Base-by-base conservation (phyloP, 2,329 filamentous ascomycete genomes). In the Elsinoe batatas region DNA sequence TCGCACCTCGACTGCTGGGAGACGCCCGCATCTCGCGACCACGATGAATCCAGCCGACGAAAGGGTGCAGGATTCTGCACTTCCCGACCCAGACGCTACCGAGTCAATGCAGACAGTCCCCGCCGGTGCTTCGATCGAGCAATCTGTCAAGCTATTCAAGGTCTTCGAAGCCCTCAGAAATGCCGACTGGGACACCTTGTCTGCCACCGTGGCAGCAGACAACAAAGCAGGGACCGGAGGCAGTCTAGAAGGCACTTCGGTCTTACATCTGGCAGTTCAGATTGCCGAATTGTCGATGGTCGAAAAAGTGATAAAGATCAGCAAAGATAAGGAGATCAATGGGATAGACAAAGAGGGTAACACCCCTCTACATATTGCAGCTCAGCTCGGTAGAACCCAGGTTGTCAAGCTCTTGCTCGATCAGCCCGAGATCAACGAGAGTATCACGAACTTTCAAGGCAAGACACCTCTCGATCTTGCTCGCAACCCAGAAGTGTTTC, bases 251-350 rank as follows among this genome's bases (percentile, higher is more conserved):
- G 91, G 94, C 56, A 96, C 91, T 0, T 93, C 88, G 1, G 85
- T 97, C 40, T 77, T 98, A 36, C 91, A 98, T 69, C 77, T 98
- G 38, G 91, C 93, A 22, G 89, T 97, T 43, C 93, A 98, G 71
- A 97, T 91, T 71, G 91, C 93, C 50, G 93, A 97, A 68, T 80
- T 86, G 49, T 84, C 88, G 17, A 90, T 98, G 26, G 87, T 98
- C 54, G 91, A 98, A 68, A 96, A 91, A 65, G 86, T 97, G n/a
- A 74, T 98, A 42, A 91, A 89, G 1, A 77, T 78, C 53, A 63
- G 62, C 4, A 57, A 62, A 4, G 51, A 56, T 2, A 76, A 94
- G 55, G 90, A 97, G 66, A 75, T 97, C 68, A 98, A 97, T 69
- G 84, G 87, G 38, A 83, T 87, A 59, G 93, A 98, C 71, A 86